phyloP scores from a whole-genome alignment of 805 yeast species.

The Torulaspora maleeae region DNA sequence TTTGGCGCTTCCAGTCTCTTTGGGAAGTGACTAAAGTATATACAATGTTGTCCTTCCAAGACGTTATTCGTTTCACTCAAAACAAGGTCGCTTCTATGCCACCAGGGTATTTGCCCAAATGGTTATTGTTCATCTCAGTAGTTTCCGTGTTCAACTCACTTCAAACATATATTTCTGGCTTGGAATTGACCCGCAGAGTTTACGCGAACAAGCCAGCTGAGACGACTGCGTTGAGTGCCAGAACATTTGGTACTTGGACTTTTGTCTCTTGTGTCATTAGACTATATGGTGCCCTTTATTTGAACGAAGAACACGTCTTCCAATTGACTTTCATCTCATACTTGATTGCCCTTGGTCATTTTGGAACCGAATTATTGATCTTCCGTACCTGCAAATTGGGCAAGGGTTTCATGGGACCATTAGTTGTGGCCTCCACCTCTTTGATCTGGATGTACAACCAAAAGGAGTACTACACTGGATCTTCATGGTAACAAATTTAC shows the following conservation, averaged over 20 bases:
- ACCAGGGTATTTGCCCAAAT: conserved; percentile 65
- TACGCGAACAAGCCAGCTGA: conserved; percentile 61
- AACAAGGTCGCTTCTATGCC: conserved; percentile 26
- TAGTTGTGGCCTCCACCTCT: conserved; percentile 70
- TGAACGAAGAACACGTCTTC: conserved; percentile 64
- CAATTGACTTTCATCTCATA: conserved; percentile 77
- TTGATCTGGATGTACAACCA: conserved; percentile 76
- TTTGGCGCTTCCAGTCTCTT: not conserved
- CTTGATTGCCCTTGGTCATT: conserved; percentile 78
- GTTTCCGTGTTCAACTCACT: conserved; percentile 89
- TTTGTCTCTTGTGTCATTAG: conserved; percentile 78
- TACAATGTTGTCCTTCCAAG: conserved; percentile 33
- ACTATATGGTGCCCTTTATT: conserved; percentile 77
- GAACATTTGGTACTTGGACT: conserved; percentile 99
- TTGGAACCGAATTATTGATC: conserved; percentile 73
- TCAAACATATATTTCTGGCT: conserved; percentile 77
- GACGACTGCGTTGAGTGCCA: conserved; percentile 70
- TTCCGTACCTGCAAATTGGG: conserved; percentile 79
- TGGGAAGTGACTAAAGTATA: not conserved
- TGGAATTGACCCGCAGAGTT: conserved; percentile 71
- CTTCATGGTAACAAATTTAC: conserved; percentile 17
- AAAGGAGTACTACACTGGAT: conserved; percentile 55
- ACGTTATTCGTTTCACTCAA: conserved; percentile 33
- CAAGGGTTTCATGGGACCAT: conserved; percentile 85
- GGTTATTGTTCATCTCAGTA: conserved; percentile 74